Conservation (phyloP, 2,329 filamentous ascomycete genomes). For the Pestalotiopsis sp. region DNA sequence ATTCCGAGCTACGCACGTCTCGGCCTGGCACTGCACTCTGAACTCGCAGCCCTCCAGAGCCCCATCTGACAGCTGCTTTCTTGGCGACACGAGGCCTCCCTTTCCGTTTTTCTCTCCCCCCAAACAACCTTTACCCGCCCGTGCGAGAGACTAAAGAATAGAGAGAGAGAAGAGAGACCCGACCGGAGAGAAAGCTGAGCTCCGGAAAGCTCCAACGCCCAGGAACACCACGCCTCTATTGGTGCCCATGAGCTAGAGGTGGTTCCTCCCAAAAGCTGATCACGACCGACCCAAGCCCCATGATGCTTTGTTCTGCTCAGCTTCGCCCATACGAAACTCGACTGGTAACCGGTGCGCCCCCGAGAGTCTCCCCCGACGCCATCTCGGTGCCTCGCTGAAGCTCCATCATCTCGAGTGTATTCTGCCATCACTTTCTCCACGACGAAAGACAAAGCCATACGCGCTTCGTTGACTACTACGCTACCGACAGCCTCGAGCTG, state of each 20-base stretch:
- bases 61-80: not conserved
- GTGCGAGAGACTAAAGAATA: not conserved
- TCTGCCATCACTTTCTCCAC: no score
- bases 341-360: slow-evolving; percentile 6
- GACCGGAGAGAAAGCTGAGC: not conserved
- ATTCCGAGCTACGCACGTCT: not conserved
- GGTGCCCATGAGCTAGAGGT: slow-evolving; percentile 1
- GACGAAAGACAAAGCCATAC: not conserved
- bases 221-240: not conserved
- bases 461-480: not conserved
- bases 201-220: not conserved
- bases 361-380: slow-evolving; percentile 1
- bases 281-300: not conserved
- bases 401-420: not conserved
- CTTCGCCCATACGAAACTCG: slow-evolving; percentile 6
- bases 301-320: slow-evolving; percentile 1
- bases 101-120: not conserved
- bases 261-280: not conserved
- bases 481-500: not conserved
- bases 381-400: not conserved
- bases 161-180: not conserved
- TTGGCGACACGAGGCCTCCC: slow-evolving; percentile 11
- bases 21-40: not conserved
- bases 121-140: not conserved
- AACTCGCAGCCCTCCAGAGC: not conserved